Evolutionary conservation across 805 yeast species (phyloP), one percentile per base, ranked within the genome.

Genomic region (Yarrowia sp.): DNA sequence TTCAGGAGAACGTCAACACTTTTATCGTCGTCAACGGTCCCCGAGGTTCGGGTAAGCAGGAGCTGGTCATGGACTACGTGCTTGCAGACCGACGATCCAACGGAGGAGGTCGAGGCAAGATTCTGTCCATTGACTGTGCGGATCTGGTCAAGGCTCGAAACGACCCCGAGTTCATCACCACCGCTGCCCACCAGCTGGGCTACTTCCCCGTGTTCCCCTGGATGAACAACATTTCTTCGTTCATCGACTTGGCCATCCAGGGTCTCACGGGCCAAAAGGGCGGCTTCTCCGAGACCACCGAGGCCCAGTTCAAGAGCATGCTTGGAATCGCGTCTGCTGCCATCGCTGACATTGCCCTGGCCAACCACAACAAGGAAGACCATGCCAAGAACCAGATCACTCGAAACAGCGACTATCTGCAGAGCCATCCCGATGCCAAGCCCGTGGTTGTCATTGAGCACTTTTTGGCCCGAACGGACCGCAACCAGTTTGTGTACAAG

Each of bases 141-240:
- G 80, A 81, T 46, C 78, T 95, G 67, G 82, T 85, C 20, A 91
- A 90, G 74, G 81, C 95, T 3, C 81, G 97, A 72, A 86, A 87
- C 40, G 97, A 92, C 71, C 81, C 88, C 3, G 83, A 83, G 39
- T 86, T 91, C 71, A 79, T 95, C 53, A 83, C 84, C 68, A 83
- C 84, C 65, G 84, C 91, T 19, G 92, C 98, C 0, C 79, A 79
- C 33, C 91, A 91, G 75, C 74, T 92, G 33, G 99, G 99, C 0
- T 95, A 95, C 77, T 91, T 85, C 80, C 99, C 99, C 0, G 88
- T 91, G 7, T 95, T 95, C 76, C 90, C 97, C 24, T 94, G 98
- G 97, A 79, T 93, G 69, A 91, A 91, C 76, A 85, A 89, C 2
- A 79, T 93, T 13, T 86, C 97, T 0, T 85, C 87, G 68, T 87